Conservation (phyloP, 129 eudicot genomes). For the Smallanthus sonchifolius region DNA sequence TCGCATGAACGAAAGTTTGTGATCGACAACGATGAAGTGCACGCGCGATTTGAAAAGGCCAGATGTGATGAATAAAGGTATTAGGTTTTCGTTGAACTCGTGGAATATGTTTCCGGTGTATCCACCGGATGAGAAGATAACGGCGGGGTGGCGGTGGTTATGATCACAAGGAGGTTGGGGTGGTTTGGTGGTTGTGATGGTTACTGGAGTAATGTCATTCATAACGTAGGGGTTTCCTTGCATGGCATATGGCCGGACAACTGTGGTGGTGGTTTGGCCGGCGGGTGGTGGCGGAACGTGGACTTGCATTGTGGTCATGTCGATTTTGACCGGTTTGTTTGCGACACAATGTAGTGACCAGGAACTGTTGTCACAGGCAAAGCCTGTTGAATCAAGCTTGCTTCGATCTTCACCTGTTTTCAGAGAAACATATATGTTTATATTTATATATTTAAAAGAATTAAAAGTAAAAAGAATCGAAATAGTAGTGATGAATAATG, state of each 20-base stretch:
- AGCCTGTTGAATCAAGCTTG: slow-evolving; percentile 38
- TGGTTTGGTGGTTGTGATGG: slow-evolving; percentile 12
- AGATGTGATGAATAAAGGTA: slow-evolving; percentile 53
- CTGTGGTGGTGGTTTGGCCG: neutral
- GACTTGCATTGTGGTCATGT: slow-evolving; percentile 8
- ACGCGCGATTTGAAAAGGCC: slow-evolving; percentile 43
- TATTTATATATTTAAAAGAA: too few relatives aligned
- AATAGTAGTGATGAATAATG: too few relatives aligned
- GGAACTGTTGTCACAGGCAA: slow-evolving; percentile 30
- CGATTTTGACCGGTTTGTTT: slow-evolving; percentile 28
- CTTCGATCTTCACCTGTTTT: slow-evolving; percentile 32
- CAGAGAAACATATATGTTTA: too few relatives aligned
- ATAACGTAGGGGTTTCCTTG: slow-evolving; percentile 37
- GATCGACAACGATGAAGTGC: slow-evolving; percentile 44
- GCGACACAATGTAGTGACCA: slow-evolving; percentile 32
- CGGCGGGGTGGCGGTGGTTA: slow-evolving; percentile 51
- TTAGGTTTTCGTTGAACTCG: slow-evolving; percentile 58
- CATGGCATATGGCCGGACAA: slow-evolving; percentile 38
- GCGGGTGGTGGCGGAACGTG: neutral
- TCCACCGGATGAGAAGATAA: slow-evolving; percentile 56
- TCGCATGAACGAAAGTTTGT: slow-evolving; percentile 30
- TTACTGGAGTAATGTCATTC: slow-evolving; percentile 36
- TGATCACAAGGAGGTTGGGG: slow-evolving; percentile 31
- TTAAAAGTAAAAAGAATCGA: too few relatives aligned
- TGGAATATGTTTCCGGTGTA: slow-evolving; percentile 65